Evolutionary conservation across 2,329 filamentous ascomycete species (phyloP), one percentile per base, ranked within the genome.

Genomic region (Alternaria metachromatica): DNA sequence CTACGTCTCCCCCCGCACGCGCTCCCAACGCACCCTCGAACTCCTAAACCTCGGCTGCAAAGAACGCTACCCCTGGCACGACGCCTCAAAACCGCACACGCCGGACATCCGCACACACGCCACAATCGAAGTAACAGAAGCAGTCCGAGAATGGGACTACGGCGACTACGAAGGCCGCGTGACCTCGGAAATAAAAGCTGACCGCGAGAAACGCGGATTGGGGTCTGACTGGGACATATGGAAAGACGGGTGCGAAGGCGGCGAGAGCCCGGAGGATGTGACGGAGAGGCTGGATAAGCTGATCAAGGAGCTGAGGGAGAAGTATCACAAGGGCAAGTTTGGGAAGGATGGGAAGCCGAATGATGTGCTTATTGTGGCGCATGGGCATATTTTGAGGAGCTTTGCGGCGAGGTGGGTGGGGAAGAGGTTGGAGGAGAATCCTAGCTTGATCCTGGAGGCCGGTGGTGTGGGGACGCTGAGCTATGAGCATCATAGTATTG

Each of bases 1-100:
- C 72, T 97, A 95, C 80, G 93, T 97, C 44, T 97, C 93, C 2
- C 95, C 94, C 3, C 90, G 94, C 50, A 88, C 87, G 65, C 91
- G 94, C 63, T 93, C 95, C 20, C 94, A 96, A 80, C 87, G 89
- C 55, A 98, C 94, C n/a, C 90, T 97, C 76, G 93, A 97, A 78
- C 87, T 97, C 51, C 88, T 97, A 25, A 88, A 92, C 71, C 83
- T 97, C 20, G 92, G 90, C 54, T 89, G 90, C 76, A 80, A 83
- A n/a, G 87, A 89, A 44, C 84, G 86, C 2, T 84, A 94, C 15
- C 94, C 94, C 0, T 97, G 93, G 93, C 78, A 85, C 28, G 3
- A 48, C 43, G 6, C 53, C 5, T 26, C 43, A 8, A 26, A 50
- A 54, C 11, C 28, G 56, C 9, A 33, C 63, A 48, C 48, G n/a